Base-by-base conservation (phyloP, 2,329 filamentous ascomycete species). In the Aureobasidium subglaciale region DNA sequence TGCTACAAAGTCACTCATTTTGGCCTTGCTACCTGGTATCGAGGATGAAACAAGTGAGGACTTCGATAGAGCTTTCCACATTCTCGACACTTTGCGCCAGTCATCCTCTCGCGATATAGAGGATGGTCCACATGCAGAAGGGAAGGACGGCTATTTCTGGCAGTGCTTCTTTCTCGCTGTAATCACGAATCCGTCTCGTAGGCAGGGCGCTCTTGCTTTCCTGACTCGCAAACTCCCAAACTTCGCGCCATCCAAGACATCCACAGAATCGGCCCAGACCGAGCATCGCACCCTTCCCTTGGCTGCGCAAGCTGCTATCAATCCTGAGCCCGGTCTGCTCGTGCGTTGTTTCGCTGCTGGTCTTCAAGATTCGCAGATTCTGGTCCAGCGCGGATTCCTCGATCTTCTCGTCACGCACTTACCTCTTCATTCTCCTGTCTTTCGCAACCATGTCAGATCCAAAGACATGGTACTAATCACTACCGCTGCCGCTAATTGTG, bases 31-130 rank as follows among this genome's bases (percentile, higher is more conserved):
- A 3, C 93, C 93, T 0, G 93, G 91, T 0, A 73, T 99, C 2
- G 93, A 99, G 70, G 93, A 99, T 62, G 93, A 97, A 69, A 95
- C 90, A 8, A 95, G 91, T 61, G 93, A 99, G 67, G 95, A 99
- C 67, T 99, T 97, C 69, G 92, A 97, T 60, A 82, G 88, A 54
- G 95, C 91, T 1, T 70, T 96, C 56, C 82, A 80, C 57, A 82
- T 96, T 9, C 69, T 97, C 43, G 86, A 93, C 63, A 84, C 81
- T 56, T 84, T 97, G 68, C 90, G 91, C 65, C 72, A 79, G 57
- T 79, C 82, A 45, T 81, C 90, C 63, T 84, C 56, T 74, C 48
- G 49, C 1, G 55, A 83, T 25, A 63, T 71, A 8, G 78, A 78
- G 58, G 73, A 79, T 13, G 60, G 73, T 71, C 54, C 77, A 76